Evolutionary conservation across 768 basidiomycete genomes (phyloP).

Genomic region (Pisolithus albus): DNA sequence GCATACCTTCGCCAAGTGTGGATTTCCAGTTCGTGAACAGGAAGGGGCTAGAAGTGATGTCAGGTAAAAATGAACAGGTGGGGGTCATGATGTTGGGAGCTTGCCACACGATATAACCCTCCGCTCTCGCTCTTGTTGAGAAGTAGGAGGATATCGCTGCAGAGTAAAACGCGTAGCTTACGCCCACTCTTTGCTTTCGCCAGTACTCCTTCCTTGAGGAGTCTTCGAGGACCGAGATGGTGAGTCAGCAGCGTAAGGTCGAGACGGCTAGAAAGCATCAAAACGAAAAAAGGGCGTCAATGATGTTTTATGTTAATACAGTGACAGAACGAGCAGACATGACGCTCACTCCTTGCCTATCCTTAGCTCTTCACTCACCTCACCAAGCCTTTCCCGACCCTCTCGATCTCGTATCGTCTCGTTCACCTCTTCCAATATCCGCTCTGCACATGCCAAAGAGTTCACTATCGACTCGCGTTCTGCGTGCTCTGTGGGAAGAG

Average conservation of each 20-base stretch:
- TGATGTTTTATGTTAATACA: no score
- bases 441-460: conserved; percentile 61
- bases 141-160: no score
- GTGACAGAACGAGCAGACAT: neutral
- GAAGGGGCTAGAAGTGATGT: conserved; percentile 51
- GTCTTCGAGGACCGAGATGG: conserved; percentile 67
- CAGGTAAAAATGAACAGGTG: neutral
- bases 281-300: neutral
- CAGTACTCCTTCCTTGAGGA: conserved; percentile 74
- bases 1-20: conserved; percentile 34
- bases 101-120: conserved; percentile 72
- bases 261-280: conserved; percentile 44
- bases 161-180: no score
- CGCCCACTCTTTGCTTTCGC: conserved; percentile 56
- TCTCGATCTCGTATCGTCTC: conserved; percentile 85
- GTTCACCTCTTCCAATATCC: conserved; percentile 74
- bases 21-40: conserved; percentile 59
- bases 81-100: conserved; percentile 16
- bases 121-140: no score
- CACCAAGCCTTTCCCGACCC: conserved; percentile 63
- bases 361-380: conserved; percentile 76
- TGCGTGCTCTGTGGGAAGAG: conserved; percentile 20
- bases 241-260: conserved; percentile 87
- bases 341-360: conserved; percentile 73
- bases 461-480: conserved; percentile 51